Conservation (phyloP, 139 green algal species). For the Micromonas commoda region DNA sequence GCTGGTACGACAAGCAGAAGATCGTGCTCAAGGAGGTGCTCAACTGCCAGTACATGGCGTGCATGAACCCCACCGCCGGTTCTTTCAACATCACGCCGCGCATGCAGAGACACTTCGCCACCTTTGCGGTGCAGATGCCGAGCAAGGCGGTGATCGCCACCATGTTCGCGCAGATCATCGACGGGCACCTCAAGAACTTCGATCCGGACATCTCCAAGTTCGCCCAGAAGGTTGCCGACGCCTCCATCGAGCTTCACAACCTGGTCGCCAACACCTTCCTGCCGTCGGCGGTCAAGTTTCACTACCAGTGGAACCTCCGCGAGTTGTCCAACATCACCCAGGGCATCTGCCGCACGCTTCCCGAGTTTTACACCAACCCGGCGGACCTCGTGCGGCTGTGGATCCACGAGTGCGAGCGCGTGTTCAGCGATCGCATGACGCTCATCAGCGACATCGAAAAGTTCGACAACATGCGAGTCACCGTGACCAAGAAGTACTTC, state of each 20-base stretch:
- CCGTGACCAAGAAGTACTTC: constrained; percentile 75
- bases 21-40: constrained; percentile 85
- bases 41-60: constrained; percentile 77
- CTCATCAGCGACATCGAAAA: constrained; percentile 49
- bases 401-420: constrained; percentile 59
- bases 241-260: constrained; percentile 72
- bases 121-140: constrained; percentile 77
- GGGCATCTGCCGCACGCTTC: constrained; percentile 70
- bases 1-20: constrained; percentile 72
- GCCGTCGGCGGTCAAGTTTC: constrained; percentile 72
- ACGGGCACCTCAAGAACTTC: constrained; percentile 66
- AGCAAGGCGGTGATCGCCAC: constrained; percentile 58
- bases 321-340: constrained; percentile 62
- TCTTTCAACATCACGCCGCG: constrained; percentile 82
- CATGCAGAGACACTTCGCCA: constrained; percentile 86
- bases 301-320: constrained; percentile 81
- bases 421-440: constrained; percentile 71
- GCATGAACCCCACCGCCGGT: constrained; percentile 85
- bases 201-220: constrained; percentile 57
- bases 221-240: constrained; percentile 66
- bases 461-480: constrained; percentile 67
- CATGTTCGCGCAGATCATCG: constrained; percentile 81
- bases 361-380: constrained; percentile 57
- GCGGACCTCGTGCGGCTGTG: constrained; percentile 67
- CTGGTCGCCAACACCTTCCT: constrained; percentile 71